A percentile compares a stretch with the other conserved stretches of the same genome.
Evolutionary conservation across 2,329 filamentous ascomycete species (phyloP).

Genomic region (Paracamarosporium sp.): DNA sequence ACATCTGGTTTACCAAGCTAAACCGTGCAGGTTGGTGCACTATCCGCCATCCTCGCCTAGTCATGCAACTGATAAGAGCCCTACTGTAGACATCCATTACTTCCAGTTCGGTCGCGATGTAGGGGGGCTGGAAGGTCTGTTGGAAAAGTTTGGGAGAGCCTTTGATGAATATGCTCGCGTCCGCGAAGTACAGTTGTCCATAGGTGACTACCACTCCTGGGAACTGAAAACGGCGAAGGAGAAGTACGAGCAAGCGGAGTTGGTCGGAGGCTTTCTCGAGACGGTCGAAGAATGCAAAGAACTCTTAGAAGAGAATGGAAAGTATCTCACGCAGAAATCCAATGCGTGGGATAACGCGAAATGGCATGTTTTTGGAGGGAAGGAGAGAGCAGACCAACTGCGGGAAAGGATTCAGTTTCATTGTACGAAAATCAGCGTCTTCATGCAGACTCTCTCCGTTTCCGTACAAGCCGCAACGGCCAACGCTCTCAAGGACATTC

Average conservation of each 20-base stretch:
- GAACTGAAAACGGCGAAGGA: neutral
- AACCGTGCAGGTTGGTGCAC: constrained; percentile 4
- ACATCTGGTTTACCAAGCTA: constrained; percentile 4
- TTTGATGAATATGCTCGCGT: constrained; percentile 3
- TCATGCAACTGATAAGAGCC: neutral
- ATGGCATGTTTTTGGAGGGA: constrained; percentile 2
- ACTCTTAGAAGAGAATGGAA: constrained; percentile 4
- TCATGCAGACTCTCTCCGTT: constrained; percentile 4
- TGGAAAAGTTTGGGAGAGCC: neutral
- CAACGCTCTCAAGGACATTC: constrained; percentile 1
- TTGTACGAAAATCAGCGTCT: constrained; percentile 4
- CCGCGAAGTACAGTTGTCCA: constrained; percentile 1
- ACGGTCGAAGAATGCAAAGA: constrained; percentile 3
- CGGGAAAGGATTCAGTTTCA: constrained; percentile 1
- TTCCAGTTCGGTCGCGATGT: constrained; percentile 7
- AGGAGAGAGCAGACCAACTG: constrained; percentile 2
- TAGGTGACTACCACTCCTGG: constrained; percentile 1
- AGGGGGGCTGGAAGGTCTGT: neutral
- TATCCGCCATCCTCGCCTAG: neutral
- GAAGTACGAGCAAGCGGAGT: constrained; percentile 6
- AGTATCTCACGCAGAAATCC: neutral
- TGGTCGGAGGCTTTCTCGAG: constrained; percentile 1
- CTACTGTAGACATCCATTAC: constrained; percentile 1
- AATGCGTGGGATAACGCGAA: constrained; percentile 8
- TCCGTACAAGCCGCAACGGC: constrained; percentile 3